Percentiles rank a stretch among this genome's conserved stretches.
phyloP scores from a whole-genome alignment of 805 yeast genomes.

The Yarrowia bubula region DNA sequence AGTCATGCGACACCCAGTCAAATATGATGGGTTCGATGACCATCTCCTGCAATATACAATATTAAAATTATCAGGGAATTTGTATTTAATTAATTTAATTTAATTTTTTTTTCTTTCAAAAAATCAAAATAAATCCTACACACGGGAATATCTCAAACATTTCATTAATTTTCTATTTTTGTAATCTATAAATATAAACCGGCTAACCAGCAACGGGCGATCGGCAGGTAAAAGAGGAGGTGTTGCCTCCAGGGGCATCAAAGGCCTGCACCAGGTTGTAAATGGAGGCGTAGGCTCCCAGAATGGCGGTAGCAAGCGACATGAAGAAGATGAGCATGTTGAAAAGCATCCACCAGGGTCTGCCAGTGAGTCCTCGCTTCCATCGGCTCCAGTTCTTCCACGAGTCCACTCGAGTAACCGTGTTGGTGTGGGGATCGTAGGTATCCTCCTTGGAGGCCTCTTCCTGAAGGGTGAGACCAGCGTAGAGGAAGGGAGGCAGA shows the following conservation, averaged over 20 bases:
- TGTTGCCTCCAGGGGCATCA: constrained; percentile 27
- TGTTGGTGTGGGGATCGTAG: constrained; percentile 32
- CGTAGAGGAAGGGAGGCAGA: constrained; percentile 40
- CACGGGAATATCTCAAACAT: neutral
- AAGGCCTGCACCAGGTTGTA: constrained; percentile 31
- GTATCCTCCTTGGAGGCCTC: constrained; percentile 38
- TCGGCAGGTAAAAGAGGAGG: constrained; percentile 31
- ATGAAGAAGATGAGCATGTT: constrained; percentile 38
- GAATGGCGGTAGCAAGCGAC: constrained; percentile 38
- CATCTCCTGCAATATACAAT: too few relatives aligned
- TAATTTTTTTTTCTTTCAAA: too few relatives aligned
- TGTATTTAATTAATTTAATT: too few relatives aligned
- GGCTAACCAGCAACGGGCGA: constrained; percentile 28
- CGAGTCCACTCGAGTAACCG: constrained; percentile 34
- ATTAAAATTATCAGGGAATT: too few relatives aligned
- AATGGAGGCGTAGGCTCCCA: constrained; percentile 37
- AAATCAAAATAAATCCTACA: too few relatives aligned
- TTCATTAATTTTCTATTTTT: neutral
- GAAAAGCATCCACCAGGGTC: constrained; percentile 31
- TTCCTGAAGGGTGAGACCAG: constrained; percentile 35
- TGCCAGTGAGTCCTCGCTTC: constrained; percentile 37
- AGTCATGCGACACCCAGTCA: too few relatives aligned
- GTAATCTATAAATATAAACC: neutral
- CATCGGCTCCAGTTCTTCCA: constrained; percentile 42
- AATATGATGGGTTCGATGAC: too few relatives aligned